Base-by-base conservation (phyloP, 176 grass and related monocot genomes). In the Oryza rufipogon region DNA sequence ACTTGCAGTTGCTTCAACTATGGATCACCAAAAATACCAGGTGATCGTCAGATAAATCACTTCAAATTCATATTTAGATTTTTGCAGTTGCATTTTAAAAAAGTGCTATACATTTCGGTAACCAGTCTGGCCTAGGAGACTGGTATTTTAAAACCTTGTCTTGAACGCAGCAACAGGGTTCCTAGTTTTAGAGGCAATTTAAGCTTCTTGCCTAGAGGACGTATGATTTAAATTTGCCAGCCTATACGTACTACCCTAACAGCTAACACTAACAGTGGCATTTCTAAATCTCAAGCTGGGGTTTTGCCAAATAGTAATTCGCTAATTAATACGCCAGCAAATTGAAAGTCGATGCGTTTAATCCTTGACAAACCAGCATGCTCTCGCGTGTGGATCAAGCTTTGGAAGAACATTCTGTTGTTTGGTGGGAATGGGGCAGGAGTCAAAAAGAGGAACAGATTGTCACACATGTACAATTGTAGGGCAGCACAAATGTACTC, bases 321-420 rank as follows among this genome's bases (percentile, higher is more conserved):
- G 11, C 68, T 73, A 77, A 71, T 83, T 66, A 67, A 77, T 64
- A 49, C 78, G 74, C 30, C 80, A 83, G 36, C 74, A 4, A 66
- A 78, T 51, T 85, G 34, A 41, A 41, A 63, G 76, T 26, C 42
- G 44, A 30, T 44, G 65, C 54, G 65, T 77, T 81, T 4, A 77
- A 56, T 77, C 52, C 44, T 64, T 80, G 66, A 17, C 66, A 49
- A 64, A 51, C 51, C 65, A 66, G 17, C 6, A 26, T 15, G 71
- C 39, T 41, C 9, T 80, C 73, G 58, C 56, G 30, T 73, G 42
- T 6, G 28, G 23, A 49, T 64, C 47, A 86, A 78, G 75, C 11
- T 26, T 34, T 11, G 75, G 17, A 76, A 81, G 51, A 80, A 70
- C 70, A 78, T 66, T 83, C 52, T 72, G 41, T 11, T 63, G 34